phyloP scores from a whole-genome alignment of 208 protist genomes.

The Leptomonas seymouri region DNA sequence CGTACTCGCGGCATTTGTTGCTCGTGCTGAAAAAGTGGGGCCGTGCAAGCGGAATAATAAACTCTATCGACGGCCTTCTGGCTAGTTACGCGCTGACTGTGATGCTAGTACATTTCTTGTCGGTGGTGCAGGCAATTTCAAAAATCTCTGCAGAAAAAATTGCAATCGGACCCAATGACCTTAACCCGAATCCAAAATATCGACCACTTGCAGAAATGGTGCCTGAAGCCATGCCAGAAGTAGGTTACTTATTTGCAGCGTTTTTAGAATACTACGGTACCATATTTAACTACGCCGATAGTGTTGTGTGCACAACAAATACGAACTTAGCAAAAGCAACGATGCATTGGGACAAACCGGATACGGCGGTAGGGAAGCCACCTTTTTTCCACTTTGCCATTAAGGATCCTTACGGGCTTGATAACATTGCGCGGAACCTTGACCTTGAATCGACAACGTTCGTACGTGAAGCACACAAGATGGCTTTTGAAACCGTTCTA shows the following conservation, averaged over 20 bases:
- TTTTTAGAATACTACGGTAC: constrained; percentile 90
- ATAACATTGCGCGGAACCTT: constrained; percentile 91
- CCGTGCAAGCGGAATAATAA: constrained; percentile 72
- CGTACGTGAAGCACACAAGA: constrained; percentile 56
- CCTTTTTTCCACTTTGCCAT: constrained; percentile 91
- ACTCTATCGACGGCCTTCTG: constrained; percentile 88
- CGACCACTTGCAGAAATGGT: constrained; percentile 36
- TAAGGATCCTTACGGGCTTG: constrained; percentile 88
- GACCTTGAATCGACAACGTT: constrained; percentile 57
- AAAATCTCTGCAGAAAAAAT: constrained; percentile 47
- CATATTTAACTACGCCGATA: constrained; percentile 78
- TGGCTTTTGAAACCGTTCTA: constrained; percentile 45
- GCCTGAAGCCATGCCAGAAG: constrained; percentile 48
- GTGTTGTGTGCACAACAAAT: constrained; percentile 86
- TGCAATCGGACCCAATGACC: constrained; percentile 47
- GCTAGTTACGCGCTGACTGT: constrained; percentile 89
- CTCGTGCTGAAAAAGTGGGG: constrained; percentile 90
- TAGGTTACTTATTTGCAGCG: constrained; percentile 73
- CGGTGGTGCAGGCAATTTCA: constrained; percentile 59
- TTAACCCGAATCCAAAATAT: constrained; percentile 66
- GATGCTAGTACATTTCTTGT: constrained; percentile 86
- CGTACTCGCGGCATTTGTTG: constrained; percentile 80
- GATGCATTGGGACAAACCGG: constrained; percentile 75
- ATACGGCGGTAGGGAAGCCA: constrained; percentile 40
- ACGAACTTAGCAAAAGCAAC: constrained; percentile 65